Evolutionary conservation across 441 rosid genomes (phyloP).

Genomic region (Dalechampia spathulata): DNA sequence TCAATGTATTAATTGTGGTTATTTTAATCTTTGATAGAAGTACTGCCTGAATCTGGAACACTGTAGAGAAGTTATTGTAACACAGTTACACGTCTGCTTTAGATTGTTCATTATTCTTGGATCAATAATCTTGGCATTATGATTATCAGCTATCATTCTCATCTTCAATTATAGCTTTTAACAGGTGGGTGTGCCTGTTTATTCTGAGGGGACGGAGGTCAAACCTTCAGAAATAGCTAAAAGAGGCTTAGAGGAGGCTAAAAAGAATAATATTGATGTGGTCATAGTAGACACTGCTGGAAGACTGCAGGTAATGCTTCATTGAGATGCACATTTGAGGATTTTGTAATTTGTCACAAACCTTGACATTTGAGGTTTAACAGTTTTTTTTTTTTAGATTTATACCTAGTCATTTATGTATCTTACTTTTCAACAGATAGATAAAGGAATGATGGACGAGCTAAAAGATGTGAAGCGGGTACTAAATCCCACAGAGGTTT

Average conservation of each 20-base stretch:
- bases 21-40: no score
- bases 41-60: no score
- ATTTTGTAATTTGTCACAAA: conserved; percentile 1
- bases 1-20: no score
- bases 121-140: background rate
- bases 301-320: conserved; percentile 77
- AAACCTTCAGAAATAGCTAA: conserved; percentile 88
- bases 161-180: conserved; percentile 30
- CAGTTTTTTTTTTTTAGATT: conserved; percentile 6
- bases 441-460: conserved; percentile 96
- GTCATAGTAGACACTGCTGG: conserved; percentile 97
- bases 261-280: conserved; percentile 72
- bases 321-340: conserved; percentile 3
- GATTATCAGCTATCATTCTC: conserved; percentile 13
- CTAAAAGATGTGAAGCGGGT: conserved; percentile 84
- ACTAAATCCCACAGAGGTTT: conserved; percentile 85
- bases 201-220: conserved; percentile 77
- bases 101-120: background rate
- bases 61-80: background rate
- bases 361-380: background rate
- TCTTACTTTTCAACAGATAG: conserved; percentile 53
- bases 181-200: conserved; percentile 92
- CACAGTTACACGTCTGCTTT: background rate
- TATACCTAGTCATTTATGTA: conserved; percentile 6
- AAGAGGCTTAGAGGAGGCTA: conserved; percentile 85